These are phyloP conservation scores for Diplodia intermedia DNA, from an alignment of 2,329 filamentous ascomycete genomes.

Conservation along the genomic window DNA sequence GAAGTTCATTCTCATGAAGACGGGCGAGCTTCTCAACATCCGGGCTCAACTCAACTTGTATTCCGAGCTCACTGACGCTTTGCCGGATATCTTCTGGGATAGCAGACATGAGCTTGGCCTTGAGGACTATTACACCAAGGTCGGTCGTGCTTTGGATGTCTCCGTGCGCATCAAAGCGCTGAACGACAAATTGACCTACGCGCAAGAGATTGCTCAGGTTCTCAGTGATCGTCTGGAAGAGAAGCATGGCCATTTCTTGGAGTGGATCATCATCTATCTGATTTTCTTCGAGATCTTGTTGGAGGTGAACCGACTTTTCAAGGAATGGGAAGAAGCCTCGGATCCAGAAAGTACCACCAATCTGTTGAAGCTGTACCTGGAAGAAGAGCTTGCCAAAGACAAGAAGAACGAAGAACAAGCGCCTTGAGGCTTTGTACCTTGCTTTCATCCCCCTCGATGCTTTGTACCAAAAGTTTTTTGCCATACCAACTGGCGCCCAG, in stretches of 20 bases:
- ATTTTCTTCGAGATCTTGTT: slow-evolving; percentile 93
- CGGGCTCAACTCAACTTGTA: slow-evolving; percentile 95
- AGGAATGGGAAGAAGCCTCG: slow-evolving; percentile 61
- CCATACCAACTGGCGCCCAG: slow-evolving; percentile 7
- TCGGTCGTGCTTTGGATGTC: slow-evolving; percentile 88
- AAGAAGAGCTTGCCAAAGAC: slow-evolving; percentile 23
- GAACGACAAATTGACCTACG: slow-evolving; percentile 98
- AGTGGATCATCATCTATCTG: slow-evolving; percentile 94
- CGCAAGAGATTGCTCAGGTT: slow-evolving; percentile 90
- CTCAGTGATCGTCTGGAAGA: slow-evolving; percentile 87
- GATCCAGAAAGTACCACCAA: slow-evolving; percentile 52
- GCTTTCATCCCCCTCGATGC: too few relatives aligned
- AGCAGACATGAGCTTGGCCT: slow-evolving; percentile 84
- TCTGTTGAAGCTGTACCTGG: slow-evolving; percentile 46
- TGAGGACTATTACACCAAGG: slow-evolving; percentile 94
- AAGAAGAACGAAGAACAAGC: slow-evolving; percentile 6
- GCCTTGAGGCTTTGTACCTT: not conserved
- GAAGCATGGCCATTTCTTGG: slow-evolving; percentile 84
- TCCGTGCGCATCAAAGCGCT: slow-evolving; percentile 87
- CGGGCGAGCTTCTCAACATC: slow-evolving; percentile 86
- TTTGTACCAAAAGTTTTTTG: slow-evolving; percentile 1
- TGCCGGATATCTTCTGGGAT: slow-evolving; percentile 98
- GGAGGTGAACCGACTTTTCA: slow-evolving; percentile 76
- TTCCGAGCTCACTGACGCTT: slow-evolving; percentile 91
- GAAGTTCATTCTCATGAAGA: slow-evolving; percentile 87